Evolutionary conservation across 1,139 yeast species (phyloP), one percentile per base, ranked within the genome.

Genomic region (Saccharomycopsis hybrid): DNA sequence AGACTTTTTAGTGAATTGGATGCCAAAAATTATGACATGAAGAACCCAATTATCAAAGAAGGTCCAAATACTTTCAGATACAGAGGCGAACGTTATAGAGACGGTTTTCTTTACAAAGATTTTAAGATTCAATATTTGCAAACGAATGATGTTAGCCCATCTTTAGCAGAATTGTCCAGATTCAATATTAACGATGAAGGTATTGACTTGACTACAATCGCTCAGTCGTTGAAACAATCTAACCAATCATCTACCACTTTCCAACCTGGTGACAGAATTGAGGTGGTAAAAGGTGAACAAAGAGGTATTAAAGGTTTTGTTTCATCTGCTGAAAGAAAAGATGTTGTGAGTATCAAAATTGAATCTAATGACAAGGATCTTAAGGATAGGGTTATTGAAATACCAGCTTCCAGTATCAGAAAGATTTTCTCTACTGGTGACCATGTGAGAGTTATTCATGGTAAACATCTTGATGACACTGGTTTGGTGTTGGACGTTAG

Each of bases 221-320:
- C 96, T 1, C 88, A 89, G 55, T 80, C 90, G 24, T 73, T 92
- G 60, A 86, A 85, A 62, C 79, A 78, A 54, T 75, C 84, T 38
- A 71, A 74, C 47, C 74, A 80, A 25, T 71, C 74, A 27, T 70
- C 73, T 28, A 73, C 82, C 29, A 71, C 76, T 5, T 92, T 90
- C 71, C 96, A 88, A 65, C 88, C 95, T 3, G 97, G 96, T 57
- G 98, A 92, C 64, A 79, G 86, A 61, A 97, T 92, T 47, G 96
- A 90, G 66, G 85, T 92, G 46, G 76, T 85, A 54, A 80, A 82
- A 58, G 98, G 98, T 63, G 98, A 92, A 69, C 97, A 89, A 68
- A 82, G 94, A 40, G 95, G 92, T 53, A 80, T 95, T 52, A 76
- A 78, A 46, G 98, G 97, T 67, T 74, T 77, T 50, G 95, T 92